A percentile compares a stretch with the other conserved stretches of the same genome.
Conservation (phyloP, 129 eudicot genomes). For the Erigeron canadensis region DNA sequence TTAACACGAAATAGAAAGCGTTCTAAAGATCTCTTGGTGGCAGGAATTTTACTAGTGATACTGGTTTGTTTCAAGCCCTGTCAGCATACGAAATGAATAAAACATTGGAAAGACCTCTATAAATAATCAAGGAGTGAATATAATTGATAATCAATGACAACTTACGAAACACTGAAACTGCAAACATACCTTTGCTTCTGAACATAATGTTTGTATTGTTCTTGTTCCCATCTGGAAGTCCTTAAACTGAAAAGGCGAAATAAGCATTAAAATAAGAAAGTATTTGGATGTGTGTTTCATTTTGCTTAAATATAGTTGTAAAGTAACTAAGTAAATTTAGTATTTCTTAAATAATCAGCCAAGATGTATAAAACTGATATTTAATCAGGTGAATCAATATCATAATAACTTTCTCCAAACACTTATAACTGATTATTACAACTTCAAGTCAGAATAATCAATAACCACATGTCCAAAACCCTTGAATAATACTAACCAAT, state of each 20-base stretch:
- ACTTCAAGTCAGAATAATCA: too few species aligned
- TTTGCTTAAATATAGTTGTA: background rate
- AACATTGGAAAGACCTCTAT: background rate
- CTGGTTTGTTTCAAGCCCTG: conserved; percentile 77
- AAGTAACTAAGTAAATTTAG: background rate
- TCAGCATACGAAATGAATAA: conserved; percentile 4
- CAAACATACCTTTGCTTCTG: conserved; percentile 72
- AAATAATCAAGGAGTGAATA: conserved; percentile 11
- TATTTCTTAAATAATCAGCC: background rate
- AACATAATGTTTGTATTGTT: conserved; percentile 74
- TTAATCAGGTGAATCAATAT: background rate
- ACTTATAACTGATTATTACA: background rate
- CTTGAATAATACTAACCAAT: background rate
- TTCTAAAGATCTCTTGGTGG: conserved; percentile 86
- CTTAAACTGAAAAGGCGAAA: conserved; percentile 42
- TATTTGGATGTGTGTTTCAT: background rate
- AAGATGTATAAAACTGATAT: background rate
- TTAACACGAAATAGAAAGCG: conserved; percentile 73
- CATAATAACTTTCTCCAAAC: background rate
- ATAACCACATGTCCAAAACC: background rate
- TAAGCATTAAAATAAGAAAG: background rate
- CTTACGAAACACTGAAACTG: background rate
- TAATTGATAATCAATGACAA: background rate
- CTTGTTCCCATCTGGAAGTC: conserved; percentile 86
- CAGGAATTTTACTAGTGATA: conserved; percentile 73